These are phyloP conservation scores for Fusarium fujikuroi DNA, from an alignment of 2,329 filamentous ascomycete species.

Conservation along the genomic window DNA sequence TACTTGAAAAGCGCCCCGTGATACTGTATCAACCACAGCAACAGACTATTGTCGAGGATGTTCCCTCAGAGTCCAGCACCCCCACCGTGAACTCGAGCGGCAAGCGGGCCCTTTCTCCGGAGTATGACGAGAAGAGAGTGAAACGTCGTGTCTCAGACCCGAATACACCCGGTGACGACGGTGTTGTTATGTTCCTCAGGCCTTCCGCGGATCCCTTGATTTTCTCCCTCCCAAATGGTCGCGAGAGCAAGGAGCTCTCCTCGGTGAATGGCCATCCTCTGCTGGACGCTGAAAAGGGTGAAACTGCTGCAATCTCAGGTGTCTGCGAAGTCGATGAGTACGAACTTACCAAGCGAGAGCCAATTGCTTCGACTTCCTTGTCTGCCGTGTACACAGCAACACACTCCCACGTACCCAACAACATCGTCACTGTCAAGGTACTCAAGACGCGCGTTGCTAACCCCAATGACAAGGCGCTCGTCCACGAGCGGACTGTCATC, in stretches of 20 bases:
- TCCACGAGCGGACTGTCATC: slow-evolving; percentile 66
- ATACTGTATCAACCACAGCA: slow-evolving; percentile 50
- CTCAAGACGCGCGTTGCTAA: slow-evolving; percentile 63
- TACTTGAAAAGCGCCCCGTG: slow-evolving; percentile 65
- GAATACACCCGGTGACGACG: slow-evolving; percentile 52
- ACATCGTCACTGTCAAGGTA: slow-evolving; percentile 69
- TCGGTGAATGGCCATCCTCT: slow-evolving; percentile 60
- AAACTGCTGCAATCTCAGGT: slow-evolving; percentile 61
- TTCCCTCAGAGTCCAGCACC: slow-evolving; percentile 46
- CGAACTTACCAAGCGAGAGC: slow-evolving; percentile 64
- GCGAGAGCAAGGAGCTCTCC: slow-evolving; percentile 60
- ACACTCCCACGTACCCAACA: slow-evolving; percentile 63
- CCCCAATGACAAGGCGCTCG: slow-evolving; percentile 57
- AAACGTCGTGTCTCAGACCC: slow-evolving; percentile 53
- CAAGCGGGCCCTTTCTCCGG: slow-evolving; percentile 61
- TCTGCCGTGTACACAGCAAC: slow-evolving; percentile 67
- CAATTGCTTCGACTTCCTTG: slow-evolving; percentile 65
- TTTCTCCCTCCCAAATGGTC: slow-evolving; percentile 61
- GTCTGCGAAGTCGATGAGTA: slow-evolving; percentile 65
- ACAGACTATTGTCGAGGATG: slow-evolving; percentile 44
- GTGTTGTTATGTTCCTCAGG: slow-evolving; percentile 66
- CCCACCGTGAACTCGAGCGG: slow-evolving; percentile 57
- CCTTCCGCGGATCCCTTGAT: slow-evolving; percentile 62
- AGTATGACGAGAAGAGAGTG: slow-evolving; percentile 58
- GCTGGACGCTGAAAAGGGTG: slow-evolving; percentile 60